A percentile compares a stretch with the other conserved stretches of the same genome.
Conservation (phyloP, 2,329 filamentous ascomycete genomes). For the Aschersonia sp. region DNA sequence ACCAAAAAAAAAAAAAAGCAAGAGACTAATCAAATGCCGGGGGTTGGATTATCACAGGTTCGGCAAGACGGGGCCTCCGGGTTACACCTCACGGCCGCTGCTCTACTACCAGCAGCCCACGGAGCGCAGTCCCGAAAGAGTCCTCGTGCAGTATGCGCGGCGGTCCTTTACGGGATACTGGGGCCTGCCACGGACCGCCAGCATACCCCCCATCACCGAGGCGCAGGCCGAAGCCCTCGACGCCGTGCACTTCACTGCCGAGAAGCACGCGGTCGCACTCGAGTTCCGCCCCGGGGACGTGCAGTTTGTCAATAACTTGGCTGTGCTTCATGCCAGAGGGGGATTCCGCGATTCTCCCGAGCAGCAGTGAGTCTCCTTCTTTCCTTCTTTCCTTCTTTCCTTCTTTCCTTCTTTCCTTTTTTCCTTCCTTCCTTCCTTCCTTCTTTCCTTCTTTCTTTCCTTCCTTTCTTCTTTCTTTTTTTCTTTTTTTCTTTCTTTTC, state of each 20-base stretch:
- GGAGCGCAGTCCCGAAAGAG: conserved; percentile 28
- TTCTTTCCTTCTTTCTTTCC: not conserved
- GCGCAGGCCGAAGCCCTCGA: conserved; percentile 38
- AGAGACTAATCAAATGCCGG: not conserved
- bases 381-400: too few species aligned
- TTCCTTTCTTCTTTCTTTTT: too few species aligned
- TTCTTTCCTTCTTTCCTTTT: not conserved
- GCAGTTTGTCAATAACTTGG: conserved; percentile 39
- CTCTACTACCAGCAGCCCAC: conserved; percentile 39
- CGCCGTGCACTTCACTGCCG: conserved; percentile 32
- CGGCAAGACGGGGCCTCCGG: conserved; percentile 21
- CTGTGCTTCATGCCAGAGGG: conserved; percentile 36
- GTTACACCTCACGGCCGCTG: conserved; percentile 34
- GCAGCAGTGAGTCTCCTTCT: conserved; percentile 24
- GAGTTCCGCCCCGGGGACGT: conserved; percentile 36
- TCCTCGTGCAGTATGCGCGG: conserved; percentile 46
- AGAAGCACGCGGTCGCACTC: conserved; percentile 27
- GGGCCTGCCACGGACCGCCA: conserved; percentile 32
- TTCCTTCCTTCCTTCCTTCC: not conserved
- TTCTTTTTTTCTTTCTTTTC: too few species aligned
- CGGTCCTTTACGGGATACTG: conserved; percentile 43
- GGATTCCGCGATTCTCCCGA: conserved; percentile 29
- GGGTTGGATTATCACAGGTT: conserved; percentile 24
- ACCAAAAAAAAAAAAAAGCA: not conserved
- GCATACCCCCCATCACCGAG: conserved; percentile 42